phyloP scores from a whole-genome alignment of 2,329 filamentous ascomycete genomes.

The Cytospora leucostoma region DNA sequence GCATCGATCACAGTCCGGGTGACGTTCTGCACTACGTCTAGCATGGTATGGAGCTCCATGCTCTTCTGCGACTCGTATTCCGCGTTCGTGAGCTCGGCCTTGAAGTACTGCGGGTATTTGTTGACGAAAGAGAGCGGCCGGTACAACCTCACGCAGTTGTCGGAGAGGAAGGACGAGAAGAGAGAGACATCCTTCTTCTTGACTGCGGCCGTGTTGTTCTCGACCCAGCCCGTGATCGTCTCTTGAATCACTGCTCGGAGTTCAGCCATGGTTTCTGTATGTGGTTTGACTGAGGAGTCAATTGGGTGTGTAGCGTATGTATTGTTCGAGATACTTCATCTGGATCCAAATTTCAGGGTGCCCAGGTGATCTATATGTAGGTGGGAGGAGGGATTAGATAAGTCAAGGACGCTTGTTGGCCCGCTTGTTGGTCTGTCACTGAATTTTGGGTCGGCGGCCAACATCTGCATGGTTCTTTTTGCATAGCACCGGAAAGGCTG shows the following conservation, averaged over 20 bases:
- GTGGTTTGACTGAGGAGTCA: background rate
- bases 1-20: conserved; percentile 30
- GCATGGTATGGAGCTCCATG: conserved; percentile 28
- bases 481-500: background rate
- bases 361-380: conserved; percentile 4
- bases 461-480: background rate
- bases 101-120: conserved; percentile 31
- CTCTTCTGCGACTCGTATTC: conserved; percentile 30
- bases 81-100: conserved; percentile 29
- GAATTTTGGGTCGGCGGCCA: background rate
- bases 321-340: background rate
- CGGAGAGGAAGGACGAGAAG: conserved; percentile 28
- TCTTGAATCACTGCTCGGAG: conserved; percentile 16
- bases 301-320: background rate
- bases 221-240: conserved; percentile 20
- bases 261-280: conserved; percentile 11
- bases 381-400: background rate
- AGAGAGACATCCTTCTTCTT: conserved; percentile 28
- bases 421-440: too few relatives aligned
- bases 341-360: background rate
- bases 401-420: conserved; percentile 1
- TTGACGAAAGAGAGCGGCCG: conserved; percentile 30
- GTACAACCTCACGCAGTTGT: conserved; percentile 29
- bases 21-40: conserved; percentile 28
- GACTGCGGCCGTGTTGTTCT: conserved; percentile 30